Percentiles rank a stretch among this genome's conserved stretches.
phyloP scores from a whole-genome alignment of 257 asterid genomes.

The Perilla frutescens region DNA sequence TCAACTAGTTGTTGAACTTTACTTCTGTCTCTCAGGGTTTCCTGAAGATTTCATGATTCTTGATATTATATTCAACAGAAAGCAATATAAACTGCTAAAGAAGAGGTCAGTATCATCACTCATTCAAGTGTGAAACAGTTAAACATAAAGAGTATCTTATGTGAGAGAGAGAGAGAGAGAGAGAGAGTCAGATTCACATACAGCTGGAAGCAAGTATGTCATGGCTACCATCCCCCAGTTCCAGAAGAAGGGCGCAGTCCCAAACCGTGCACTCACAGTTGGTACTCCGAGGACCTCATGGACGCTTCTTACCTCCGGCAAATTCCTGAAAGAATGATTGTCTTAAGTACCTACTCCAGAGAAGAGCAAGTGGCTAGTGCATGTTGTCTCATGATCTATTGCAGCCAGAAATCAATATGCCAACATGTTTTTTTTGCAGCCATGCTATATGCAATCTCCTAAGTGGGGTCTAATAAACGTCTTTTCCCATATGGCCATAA shows the following conservation, averaged over 20 bases:
- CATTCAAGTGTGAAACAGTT: background rate
- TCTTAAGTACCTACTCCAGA: background rate
- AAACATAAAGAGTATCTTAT: background rate
- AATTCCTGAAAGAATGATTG: constrained; percentile 58
- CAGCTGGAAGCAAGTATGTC: constrained; percentile 79
- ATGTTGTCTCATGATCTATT: background rate
- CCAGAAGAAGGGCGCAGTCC: constrained; percentile 96
- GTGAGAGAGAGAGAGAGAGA: background rate
- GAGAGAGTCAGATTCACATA: constrained; percentile 45
- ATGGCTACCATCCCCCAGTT: constrained; percentile 97
- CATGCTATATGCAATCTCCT: background rate
- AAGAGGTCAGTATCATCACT: constrained; percentile 11
- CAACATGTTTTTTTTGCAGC: constrained; percentile 12
- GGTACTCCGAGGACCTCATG: constrained; percentile 85
- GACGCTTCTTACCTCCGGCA: constrained; percentile 87
- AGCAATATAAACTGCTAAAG: background rate
- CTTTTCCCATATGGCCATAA: background rate
- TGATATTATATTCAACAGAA: constrained; percentile 20
- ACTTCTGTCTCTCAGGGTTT: constrained; percentile 78
- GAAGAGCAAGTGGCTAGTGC: constrained; percentile 1
- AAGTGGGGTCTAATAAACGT: background rate
- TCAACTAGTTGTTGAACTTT: constrained; percentile 78
- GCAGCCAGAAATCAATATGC: background rate
- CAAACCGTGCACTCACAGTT: constrained; percentile 96
- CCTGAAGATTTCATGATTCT: constrained; percentile 53